Conservation (phyloP, 805 yeast species). For the Lachancea fermentati region DNA sequence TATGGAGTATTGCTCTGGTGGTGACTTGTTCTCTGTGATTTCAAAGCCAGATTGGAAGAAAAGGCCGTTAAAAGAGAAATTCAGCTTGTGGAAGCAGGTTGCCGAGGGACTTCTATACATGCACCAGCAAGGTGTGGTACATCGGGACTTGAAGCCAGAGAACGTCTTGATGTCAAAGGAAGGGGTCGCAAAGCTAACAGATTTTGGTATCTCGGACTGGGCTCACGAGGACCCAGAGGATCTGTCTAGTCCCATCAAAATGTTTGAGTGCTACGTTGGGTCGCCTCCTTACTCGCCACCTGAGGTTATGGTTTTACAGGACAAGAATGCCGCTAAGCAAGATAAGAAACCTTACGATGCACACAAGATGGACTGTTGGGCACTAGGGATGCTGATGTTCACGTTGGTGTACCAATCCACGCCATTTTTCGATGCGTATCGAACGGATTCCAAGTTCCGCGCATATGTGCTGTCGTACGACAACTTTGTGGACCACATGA, state of each 20-base stretch:
- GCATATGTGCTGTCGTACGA: conserved; percentile 50
- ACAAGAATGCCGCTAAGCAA: conserved; percentile 29
- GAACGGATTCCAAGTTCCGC: conserved; percentile 45
- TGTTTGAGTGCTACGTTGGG: conserved; percentile 52
- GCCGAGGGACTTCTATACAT: conserved; percentile 54
- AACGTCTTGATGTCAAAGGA: conserved; percentile 53
- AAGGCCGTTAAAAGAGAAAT: conserved; percentile 45
- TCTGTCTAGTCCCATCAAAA: conserved; percentile 35
- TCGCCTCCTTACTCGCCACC: conserved; percentile 82
- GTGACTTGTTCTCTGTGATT: conserved; percentile 56
- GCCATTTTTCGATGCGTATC: conserved; percentile 53
- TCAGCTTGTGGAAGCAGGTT: conserved; percentile 65
- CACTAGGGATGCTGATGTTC: conserved; percentile 62
- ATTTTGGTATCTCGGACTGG: conserved; percentile 69
- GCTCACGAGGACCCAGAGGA: conserved; percentile 53
- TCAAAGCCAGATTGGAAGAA: conserved; percentile 56
- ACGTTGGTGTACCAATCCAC: conserved; percentile 51
- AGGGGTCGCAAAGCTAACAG: conserved; percentile 65
- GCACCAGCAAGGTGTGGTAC: conserved; percentile 63
- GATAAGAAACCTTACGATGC: conserved; percentile 47
- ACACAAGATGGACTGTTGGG: conserved; percentile 66
- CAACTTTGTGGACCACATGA: conserved; percentile 29
- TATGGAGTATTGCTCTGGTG: conserved; percentile 55
- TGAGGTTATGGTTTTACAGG: conserved; percentile 53
- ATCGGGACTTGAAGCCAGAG: conserved; percentile 72